phyloP scores from a whole-genome alignment of 805 yeast genomes.

The Lachancea mirantina region DNA sequence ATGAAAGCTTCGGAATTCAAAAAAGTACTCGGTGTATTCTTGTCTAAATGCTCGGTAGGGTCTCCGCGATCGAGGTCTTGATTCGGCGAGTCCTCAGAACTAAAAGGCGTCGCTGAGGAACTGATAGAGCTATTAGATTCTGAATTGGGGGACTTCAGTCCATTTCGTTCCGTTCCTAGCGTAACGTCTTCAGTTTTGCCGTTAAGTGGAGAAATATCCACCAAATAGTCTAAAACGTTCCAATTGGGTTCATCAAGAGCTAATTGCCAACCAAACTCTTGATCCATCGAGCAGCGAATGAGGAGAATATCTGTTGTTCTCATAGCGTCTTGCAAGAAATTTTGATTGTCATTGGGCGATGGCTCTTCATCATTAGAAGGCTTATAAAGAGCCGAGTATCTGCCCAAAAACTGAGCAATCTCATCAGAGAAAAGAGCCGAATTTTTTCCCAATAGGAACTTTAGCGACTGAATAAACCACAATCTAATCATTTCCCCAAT shows the following conservation, averaged over 20 bases:
- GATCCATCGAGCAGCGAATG: conserved; percentile 18
- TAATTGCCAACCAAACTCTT: conserved; percentile 23
- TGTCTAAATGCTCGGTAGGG: too few relatives aligned
- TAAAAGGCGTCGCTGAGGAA: too few relatives aligned
- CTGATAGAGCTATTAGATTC: too few relatives aligned
- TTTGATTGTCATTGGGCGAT: not conserved
- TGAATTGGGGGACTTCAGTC: too few relatives aligned
- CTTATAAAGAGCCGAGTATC: not conserved
- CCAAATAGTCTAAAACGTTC: conserved; percentile 23
- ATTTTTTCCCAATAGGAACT: conserved; percentile 19
- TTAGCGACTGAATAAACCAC: conserved; percentile 23
- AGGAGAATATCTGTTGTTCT: conserved; percentile 20
- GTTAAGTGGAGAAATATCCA: conserved; percentile 17
- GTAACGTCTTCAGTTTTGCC: not conserved
- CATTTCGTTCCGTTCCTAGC: too few relatives aligned
- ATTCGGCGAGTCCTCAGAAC: too few relatives aligned
- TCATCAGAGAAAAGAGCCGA: conserved; percentile 25
- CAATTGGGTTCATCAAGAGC: conserved; percentile 30
- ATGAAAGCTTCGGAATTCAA: too few relatives aligned
- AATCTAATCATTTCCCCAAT: conserved; percentile 19
- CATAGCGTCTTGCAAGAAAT: conserved; percentile 4
- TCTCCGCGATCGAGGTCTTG: too few relatives aligned
- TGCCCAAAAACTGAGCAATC: conserved; percentile 18
- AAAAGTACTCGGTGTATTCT: too few relatives aligned
- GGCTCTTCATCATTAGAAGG: not conserved